Conservation (phyloP, 306 rosid species). For the Erythrophleum fordii region DNA sequence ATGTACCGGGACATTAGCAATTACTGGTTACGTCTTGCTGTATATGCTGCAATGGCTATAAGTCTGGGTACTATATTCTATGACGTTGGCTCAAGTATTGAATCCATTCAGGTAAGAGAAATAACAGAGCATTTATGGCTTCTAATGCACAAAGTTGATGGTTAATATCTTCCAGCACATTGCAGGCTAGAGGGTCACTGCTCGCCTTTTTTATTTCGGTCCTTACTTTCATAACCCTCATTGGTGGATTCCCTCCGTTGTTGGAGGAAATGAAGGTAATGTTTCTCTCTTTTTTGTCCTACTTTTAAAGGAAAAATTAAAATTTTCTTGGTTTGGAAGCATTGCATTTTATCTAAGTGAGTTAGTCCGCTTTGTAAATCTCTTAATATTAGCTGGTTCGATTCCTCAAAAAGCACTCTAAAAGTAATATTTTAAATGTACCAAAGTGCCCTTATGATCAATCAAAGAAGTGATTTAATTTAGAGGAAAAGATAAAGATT, state of each 20-base stretch:
- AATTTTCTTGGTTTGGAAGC: background rate
- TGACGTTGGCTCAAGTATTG: conserved; percentile 43
- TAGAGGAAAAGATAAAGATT: background rate
- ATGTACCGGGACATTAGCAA: conserved; percentile 69
- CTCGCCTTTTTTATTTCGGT: conserved; percentile 54
- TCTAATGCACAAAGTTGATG: conserved; percentile 7
- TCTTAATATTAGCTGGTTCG: background rate
- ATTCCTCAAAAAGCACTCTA: background rate
- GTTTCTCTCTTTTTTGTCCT: background rate
- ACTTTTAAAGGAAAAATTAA: background rate
- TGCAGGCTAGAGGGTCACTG: conserved; percentile 72
- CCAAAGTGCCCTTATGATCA: background rate
- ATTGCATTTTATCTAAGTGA: background rate
- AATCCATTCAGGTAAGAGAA: conserved; percentile 46
- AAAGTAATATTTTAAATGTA: background rate
- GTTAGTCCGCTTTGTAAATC: background rate
- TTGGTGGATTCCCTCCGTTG: conserved; percentile 84
- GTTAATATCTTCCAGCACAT: conserved; percentile 16
- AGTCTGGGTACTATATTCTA: conserved; percentile 62
- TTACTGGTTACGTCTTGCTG: conserved; percentile 67
- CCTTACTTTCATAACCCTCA: conserved; percentile 70
- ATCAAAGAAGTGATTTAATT: background rate
- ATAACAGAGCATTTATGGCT: background rate
- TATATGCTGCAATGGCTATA: conserved; percentile 44
- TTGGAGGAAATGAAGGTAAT: conserved; percentile 76